Base-by-base conservation (phyloP, 1,284 basidiomycete genomes). In the Malassezia restricta region DNA sequence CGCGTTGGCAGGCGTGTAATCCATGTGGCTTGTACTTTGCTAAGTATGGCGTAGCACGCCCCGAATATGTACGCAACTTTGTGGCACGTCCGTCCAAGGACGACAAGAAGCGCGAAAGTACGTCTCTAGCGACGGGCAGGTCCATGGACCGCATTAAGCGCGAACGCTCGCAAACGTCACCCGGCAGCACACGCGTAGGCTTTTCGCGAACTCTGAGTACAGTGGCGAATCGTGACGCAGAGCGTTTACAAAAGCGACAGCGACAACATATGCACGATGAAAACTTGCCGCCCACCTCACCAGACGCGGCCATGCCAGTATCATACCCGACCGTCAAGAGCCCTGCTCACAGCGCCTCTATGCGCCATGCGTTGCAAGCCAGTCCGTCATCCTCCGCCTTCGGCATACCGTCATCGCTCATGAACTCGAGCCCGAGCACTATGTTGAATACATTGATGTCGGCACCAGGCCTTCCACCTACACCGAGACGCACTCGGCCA, bases 401-500 rank as follows among this genome's bases (percentile, higher is more conserved):
- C 54, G 59, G 64, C 20, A 57, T 64, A n/a, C 58, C 68, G 1
- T 58, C 56, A 31, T 60, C 64, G 45, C 30, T 68, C 29, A 57
- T 72, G 49, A 57, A 65, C 39, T 72, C 69, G 29, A 67, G 64
- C 31, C 69, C 69, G 0, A 61, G 57, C 14, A 68, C 67, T 11
- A 66, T 67, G 52, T 48, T 72, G 27, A 56, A 68, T 41, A 61
- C 62, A 33, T 55, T 72, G 20, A 56, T 72, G 59, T 61, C 57
- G 51, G 33, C 33, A 15, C 33, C 33, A 35, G 33, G 11, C 2
- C 15, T 35, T 11, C 33, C 33, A 15, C 33, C 33, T 11, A 61
- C 63, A 24, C 64, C 58, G 3, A 55, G 61, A 7, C 47, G 52
- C 8, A 41, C 60, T 28, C 46, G 57, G 8, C 50, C 53, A 38